These are phyloP conservation scores for Pichia cabralensis DNA, from an alignment of 805 yeast species.

Conservation along the genomic window DNA sequence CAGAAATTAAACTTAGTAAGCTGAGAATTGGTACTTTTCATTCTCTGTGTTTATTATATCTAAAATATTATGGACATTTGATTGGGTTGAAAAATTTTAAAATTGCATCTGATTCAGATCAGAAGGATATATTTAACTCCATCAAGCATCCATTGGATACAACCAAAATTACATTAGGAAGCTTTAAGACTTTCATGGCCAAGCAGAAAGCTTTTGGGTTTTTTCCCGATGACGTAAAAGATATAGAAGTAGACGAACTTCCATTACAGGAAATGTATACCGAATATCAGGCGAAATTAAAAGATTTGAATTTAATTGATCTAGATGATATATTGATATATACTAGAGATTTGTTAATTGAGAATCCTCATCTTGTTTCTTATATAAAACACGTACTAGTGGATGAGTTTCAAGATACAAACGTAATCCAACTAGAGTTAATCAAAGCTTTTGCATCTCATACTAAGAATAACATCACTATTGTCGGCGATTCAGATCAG, in stretches of 20 bases:
- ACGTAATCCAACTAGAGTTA: constrained; percentile 61
- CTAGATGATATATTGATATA: constrained; percentile 73
- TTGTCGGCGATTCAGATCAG: constrained; percentile 96
- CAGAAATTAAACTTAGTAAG: constrained; percentile 27
- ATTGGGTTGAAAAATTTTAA: constrained; percentile 37
- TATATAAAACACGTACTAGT: constrained; percentile 63
- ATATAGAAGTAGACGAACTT: constrained; percentile 24
- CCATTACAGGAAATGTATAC: constrained; percentile 40
- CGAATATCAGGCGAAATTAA: constrained; percentile 42
- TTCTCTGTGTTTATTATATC: constrained; percentile 57
- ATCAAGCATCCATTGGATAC: constrained; percentile 8
- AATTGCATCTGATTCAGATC: constrained; percentile 61
- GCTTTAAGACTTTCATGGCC: constrained; percentile 39
- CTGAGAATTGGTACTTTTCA: constrained; percentile 86
- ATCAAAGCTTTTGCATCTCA: constrained; percentile 42
- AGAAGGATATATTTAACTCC: constrained; percentile 32
- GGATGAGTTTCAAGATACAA: constrained; percentile 95
- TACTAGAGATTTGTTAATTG: constrained; percentile 38
- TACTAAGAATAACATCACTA: constrained; percentile 52
- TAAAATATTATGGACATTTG: constrained; percentile 43
- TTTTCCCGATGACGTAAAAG: constrained; percentile 29
- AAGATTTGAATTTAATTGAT: constrained; percentile 42
- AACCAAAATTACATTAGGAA: constrained; percentile 31
- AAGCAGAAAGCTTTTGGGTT: constrained; percentile 45
- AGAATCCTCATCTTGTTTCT: constrained; percentile 34